Conservation (phyloP, 1,284 basidiomycete species). For the Fomitiporia mediterranea region DNA sequence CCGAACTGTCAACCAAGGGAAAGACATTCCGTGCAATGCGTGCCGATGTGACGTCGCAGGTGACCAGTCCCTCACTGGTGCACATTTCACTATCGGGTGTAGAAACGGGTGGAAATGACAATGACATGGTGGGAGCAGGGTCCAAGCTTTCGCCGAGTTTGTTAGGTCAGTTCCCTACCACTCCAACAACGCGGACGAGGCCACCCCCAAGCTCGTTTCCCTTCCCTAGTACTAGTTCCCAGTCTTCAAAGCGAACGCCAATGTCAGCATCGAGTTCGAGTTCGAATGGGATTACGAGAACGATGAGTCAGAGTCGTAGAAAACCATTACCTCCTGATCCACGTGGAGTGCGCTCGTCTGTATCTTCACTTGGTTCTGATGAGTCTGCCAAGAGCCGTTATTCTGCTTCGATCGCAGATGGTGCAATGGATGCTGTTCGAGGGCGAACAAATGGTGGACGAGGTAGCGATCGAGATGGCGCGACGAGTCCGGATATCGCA, state of each 20-base stretch:
- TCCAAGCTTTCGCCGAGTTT: slow-evolving; percentile 4
- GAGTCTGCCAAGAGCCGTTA: background rate
- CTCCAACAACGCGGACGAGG: background rate
- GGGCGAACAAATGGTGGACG: background rate
- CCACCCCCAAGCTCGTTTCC: background rate
- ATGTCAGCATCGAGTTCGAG: background rate
- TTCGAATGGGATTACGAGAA: slow-evolving; percentile 4
- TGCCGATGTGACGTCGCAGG: background rate
- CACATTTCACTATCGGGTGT: slow-evolving; percentile 11
- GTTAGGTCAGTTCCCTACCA: slow-evolving; percentile 12
- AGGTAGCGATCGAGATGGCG: background rate
- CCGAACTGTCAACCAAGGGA: slow-evolving; percentile 5
- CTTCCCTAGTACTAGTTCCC: background rate
- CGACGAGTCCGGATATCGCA: slow-evolving; percentile 11
- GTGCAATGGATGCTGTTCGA: background rate
- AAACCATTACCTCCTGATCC: slow-evolving; percentile 14
- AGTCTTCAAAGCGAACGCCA: background rate
- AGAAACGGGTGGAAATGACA: slow-evolving; percentile 4
- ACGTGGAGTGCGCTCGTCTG: background rate
- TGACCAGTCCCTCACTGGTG: background rate
- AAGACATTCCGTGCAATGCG: slow-evolving; percentile 1
- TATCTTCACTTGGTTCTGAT: background rate
- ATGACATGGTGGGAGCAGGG: background rate
- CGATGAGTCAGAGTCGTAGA: slow-evolving; percentile 15
- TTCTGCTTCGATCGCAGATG: background rate